These are phyloP conservation scores for Penicillium italicum DNA, from an alignment of 2,329 filamentous ascomycete species.

Conservation along the genomic window DNA sequence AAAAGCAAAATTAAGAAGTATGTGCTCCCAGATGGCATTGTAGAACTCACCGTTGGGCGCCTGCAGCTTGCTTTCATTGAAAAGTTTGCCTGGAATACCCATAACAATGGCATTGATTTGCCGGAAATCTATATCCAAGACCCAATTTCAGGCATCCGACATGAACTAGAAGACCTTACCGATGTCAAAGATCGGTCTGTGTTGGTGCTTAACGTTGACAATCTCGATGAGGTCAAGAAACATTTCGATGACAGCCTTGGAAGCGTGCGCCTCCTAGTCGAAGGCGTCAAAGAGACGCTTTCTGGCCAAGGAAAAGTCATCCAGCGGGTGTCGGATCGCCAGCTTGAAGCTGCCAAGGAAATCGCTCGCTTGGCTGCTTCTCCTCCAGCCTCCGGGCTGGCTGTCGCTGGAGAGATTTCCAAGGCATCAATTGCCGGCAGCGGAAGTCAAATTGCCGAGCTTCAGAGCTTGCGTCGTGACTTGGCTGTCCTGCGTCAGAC, in stretches of 20 bases:
- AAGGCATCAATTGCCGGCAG: slow-evolving; percentile 39
- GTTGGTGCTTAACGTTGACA: slow-evolving; percentile 89
- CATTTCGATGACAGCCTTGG: slow-evolving; percentile 92
- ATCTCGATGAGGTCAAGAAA: slow-evolving; percentile 90
- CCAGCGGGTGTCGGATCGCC: slow-evolving; percentile 82
- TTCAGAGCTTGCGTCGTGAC: slow-evolving; percentile 80
- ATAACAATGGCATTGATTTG: slow-evolving; percentile 85
- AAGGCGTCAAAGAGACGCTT: slow-evolving; percentile 77
- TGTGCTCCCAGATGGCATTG: slow-evolving; percentile 76
- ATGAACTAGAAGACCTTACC: slow-evolving; percentile 87
- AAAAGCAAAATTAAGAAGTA: slow-evolving; percentile 98
- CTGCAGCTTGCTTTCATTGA: slow-evolving; percentile 96
- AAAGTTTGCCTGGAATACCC: slow-evolving; percentile 98
- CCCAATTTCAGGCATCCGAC: slow-evolving; percentile 88
- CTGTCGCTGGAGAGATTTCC: slow-evolving; percentile 24
- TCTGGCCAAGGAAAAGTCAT: slow-evolving; percentile 79
- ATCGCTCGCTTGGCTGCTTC: slow-evolving; percentile 64
- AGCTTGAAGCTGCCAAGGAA: slow-evolving; percentile 84
- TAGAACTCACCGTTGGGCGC: slow-evolving; percentile 79
- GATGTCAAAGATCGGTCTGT: slow-evolving; percentile 96
- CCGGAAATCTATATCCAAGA: slow-evolving; percentile 99
- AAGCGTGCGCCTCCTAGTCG: slow-evolving; percentile 74
- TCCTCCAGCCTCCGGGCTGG: slow-evolving; percentile 29
- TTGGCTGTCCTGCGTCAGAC: slow-evolving; percentile 89
- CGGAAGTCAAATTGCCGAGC: slow-evolving; percentile 66